Evolutionary conservation across 495 filamentous ascomycete species (phyloP).

Genomic region (Lindgomyces ingoldianus): DNA sequence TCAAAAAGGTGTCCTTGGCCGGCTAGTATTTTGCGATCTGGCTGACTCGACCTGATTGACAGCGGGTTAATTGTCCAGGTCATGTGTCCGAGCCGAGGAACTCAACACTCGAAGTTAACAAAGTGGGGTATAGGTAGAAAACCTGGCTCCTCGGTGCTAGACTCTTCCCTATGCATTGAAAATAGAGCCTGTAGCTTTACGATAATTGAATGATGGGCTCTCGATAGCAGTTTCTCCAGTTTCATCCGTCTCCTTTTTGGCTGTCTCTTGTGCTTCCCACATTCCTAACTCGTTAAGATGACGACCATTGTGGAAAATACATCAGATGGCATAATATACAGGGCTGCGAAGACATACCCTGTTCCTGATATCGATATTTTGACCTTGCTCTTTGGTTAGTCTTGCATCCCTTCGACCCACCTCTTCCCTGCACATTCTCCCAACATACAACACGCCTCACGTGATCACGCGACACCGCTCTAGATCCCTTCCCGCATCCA

Average conservation of each 20-base stretch:
- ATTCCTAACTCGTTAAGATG: no score
- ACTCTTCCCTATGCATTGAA: no score
- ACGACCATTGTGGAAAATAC: constrained; percentile 34
- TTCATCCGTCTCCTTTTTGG: neutral
- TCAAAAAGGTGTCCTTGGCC: no score
- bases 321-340: constrained; percentile 22
- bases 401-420: neutral
- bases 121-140: no score
- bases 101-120: no score
- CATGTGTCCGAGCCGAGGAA: neutral
- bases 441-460: neutral
- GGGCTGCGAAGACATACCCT: constrained; percentile 27
- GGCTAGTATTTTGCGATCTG: no score
- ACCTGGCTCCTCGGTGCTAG: no score
- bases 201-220: no score
- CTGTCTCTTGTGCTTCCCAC: neutral
- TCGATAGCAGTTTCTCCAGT: no score
- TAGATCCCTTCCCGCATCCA: no score
- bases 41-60: neutral
- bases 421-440: neutral
- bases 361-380: constrained; percentile 34
- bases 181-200: no score
- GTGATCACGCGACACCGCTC: constrained; percentile 11
- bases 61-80: no score
- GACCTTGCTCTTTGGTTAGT: constrained; percentile 34